These are phyloP conservation scores for Paratinospora sagittata DNA, from an alignment of 164 flowering plant genomes.

Conservation along the genomic window DNA sequence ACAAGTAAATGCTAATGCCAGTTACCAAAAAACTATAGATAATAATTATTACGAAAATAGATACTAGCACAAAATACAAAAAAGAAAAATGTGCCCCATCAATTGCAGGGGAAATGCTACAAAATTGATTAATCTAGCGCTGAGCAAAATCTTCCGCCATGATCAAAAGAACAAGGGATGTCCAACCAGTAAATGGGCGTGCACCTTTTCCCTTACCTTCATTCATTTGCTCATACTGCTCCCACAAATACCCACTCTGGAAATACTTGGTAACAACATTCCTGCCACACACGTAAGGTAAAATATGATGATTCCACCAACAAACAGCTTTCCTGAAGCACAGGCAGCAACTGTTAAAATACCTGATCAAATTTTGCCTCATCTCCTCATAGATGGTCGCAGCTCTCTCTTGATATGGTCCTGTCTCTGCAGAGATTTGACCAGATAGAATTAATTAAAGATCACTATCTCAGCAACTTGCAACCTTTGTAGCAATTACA, in stretches of 20 bases:
- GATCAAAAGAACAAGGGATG: conserved; percentile 71
- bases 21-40: too few relatives aligned
- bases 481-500: not conserved
- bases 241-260: conserved; percentile 84
- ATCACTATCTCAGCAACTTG: not conserved
- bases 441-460: not conserved
- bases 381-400: conserved; percentile 50
- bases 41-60: not conserved
- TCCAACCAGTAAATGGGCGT: conserved; percentile 88
- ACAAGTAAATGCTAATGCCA: too few relatives aligned
- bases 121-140: not conserved
- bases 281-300: conserved; percentile 34
- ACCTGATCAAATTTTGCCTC: conserved; percentile 83
- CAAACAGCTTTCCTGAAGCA: not conserved
- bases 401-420: conserved; percentile 50
- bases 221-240: conserved; percentile 79
- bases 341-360: not conserved
- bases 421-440: conserved; percentile 29
- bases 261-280: conserved; percentile 65
- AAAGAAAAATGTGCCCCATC: not conserved
- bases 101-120: not conserved
- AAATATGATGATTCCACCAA: not conserved
- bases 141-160: conserved; percentile 68
- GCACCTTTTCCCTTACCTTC: conserved; percentile 85
- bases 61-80: not conserved